Conservation (phyloP, 176 grass and related monocot species). For the Ananas comosus region DNA sequence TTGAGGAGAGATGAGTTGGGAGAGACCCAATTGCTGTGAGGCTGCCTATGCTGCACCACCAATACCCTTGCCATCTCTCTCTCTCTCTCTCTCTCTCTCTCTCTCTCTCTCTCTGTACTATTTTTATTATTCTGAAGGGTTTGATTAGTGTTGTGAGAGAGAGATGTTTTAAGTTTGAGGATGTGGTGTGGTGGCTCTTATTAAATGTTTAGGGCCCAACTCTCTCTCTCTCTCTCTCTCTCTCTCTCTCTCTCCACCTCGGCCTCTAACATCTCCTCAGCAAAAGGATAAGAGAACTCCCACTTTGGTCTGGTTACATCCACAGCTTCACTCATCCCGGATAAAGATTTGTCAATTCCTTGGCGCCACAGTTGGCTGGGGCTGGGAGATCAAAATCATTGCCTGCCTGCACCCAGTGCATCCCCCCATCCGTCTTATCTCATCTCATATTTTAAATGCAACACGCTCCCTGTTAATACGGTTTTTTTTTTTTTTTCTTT, state of each 20-base stretch:
- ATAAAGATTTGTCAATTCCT: background rate
- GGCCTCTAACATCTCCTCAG: background rate
- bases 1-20: conserved; percentile 34
- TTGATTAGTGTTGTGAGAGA: background rate
- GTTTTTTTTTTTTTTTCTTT: too few species aligned
- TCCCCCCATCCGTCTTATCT: too few species aligned
- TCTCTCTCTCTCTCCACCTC: background rate
- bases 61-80: conserved; percentile 15
- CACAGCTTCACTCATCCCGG: background rate
- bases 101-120: background rate
- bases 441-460: too few species aligned
- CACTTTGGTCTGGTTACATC: conserved; percentile 4
- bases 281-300: background rate
- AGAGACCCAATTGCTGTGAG: conserved; percentile 9
- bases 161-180: background rate
- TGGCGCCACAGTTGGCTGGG: too few species aligned
- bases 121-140: background rate
- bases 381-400: too few species aligned
- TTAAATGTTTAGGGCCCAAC: background rate
- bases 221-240: too few species aligned
- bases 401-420: too few species aligned
- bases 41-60: conserved; percentile 21
- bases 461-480: too few species aligned
- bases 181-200: background rate
- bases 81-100: conserved; percentile 2